Evolutionary conservation across 371 early-diverging fungal species (phyloP), one percentile per base, ranked within the genome.

Genomic region (Mucor ambiguus): DNA sequence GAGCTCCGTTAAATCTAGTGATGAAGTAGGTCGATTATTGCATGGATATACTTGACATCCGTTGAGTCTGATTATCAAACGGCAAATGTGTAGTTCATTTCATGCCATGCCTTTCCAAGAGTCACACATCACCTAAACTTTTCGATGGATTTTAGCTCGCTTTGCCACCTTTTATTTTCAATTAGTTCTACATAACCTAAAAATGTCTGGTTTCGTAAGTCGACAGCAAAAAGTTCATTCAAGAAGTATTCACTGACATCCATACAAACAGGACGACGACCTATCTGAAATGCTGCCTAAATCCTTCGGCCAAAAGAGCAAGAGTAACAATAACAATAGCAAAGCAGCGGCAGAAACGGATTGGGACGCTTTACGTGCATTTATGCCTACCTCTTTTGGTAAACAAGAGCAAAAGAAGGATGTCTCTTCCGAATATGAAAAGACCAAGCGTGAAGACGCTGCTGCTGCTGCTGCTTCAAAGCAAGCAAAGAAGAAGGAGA

Each of bases 321-420:
- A 74, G 11, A 67, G 49, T 41, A 29, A 28, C 6, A 41, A 3
- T 54, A 48, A 41, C 64, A 48, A 41, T 62, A 68, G n/a, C 61
- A 60, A 2, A 48, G 60, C 41, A 66, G 37, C 61, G n/a, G 29
- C 49, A 32, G 56, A 56, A 12, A 24, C 79, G 32, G 84, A 75
- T 41, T 76, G 77, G 78, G 86, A 82, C 62, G 76, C 83, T 4
- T 68, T 89, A 11, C 66, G 84, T 29, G 73, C 75, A 22, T 81
- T 85, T 59, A 68, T 89, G 68, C 87, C 87, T n/a, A 84, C 74
- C 7, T 84, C 87, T 4, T 89, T 89, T 73, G 89, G 87, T 11
- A 84, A 84, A 58, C 81, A 83, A 61, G 76, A 81, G 32, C 58
- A 80, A 28, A 68, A 76, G 30, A 77, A 70, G 12, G 72, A 78